These are phyloP conservation scores for Dillenia suffruticosa DNA, from an alignment of 164 flowering plant species.

Conservation along the genomic window DNA sequence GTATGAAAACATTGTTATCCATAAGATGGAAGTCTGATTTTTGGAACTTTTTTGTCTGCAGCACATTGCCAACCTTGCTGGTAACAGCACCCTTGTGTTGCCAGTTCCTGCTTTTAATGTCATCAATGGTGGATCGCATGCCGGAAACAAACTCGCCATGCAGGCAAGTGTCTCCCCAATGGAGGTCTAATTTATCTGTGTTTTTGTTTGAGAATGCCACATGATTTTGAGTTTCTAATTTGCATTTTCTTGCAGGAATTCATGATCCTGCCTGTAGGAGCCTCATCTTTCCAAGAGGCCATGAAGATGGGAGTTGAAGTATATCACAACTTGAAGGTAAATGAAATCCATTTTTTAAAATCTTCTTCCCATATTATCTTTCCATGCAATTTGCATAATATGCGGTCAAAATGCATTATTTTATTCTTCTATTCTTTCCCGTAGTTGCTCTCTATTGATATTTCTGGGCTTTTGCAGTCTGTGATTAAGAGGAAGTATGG, in stretches of 20 bases:
- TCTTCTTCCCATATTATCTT: background rate
- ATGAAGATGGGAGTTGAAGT: conserved; percentile 99
- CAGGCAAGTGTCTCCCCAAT: conserved; percentile 37
- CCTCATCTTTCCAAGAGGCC: conserved; percentile 82
- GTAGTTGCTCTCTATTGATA: background rate
- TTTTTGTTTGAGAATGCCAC: background rate
- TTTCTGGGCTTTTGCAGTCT: conserved; percentile 29
- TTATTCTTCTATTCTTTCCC: background rate
- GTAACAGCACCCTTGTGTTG: conserved; percentile 75
- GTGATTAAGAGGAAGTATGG: conserved; percentile 93
- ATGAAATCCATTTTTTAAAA: background rate
- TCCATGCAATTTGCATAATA: too few relatives aligned
- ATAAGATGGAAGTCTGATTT: too few relatives aligned
- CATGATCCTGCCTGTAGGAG: conserved; percentile 92
- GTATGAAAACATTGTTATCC: too few relatives aligned
- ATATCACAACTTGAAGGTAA: conserved; percentile 77
- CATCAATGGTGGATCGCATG: conserved; percentile 95
- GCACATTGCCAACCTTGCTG: conserved; percentile 94
- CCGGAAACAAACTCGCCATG: conserved; percentile 94
- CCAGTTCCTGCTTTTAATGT: conserved; percentile 97
- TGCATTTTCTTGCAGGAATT: conserved; percentile 53
- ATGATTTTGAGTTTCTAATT: conserved; percentile 8
- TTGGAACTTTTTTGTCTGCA: conserved; percentile 20
- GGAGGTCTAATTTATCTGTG: too few relatives aligned
- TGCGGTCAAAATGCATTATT: too few relatives aligned